These are phyloP conservation scores for Gentiana dahurica DNA, from an alignment of 257 asterid genomes.

Conservation along the genomic window DNA sequence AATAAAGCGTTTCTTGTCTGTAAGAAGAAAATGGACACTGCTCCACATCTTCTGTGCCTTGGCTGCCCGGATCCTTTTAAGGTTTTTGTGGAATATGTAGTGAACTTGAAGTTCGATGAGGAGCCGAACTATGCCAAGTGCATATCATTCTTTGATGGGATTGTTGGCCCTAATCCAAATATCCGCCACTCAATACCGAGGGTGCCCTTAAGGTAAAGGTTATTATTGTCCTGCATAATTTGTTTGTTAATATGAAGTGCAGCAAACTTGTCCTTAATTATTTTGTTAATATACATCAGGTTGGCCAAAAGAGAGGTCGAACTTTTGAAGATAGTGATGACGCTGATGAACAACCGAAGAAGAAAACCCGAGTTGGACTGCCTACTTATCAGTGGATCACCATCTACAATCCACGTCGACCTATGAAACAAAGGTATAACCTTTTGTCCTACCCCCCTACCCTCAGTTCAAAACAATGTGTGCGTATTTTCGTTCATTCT, in stretches of 20 bases:
- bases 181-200: conserved; percentile 69
- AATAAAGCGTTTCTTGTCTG: conserved; percentile 78
- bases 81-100: conserved; percentile 54
- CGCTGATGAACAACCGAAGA: conserved; percentile 72
- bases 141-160: conserved; percentile 66
- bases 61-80: conserved; percentile 66
- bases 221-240: neutral
- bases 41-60: conserved; percentile 60
- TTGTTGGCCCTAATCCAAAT: conserved; percentile 65
- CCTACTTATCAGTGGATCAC: conserved; percentile 86
- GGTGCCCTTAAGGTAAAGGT: conserved; percentile 77
- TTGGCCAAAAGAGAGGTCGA: conserved; percentile 81
- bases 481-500: too few species aligned
- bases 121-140: conserved; percentile 71
- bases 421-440: conserved; percentile 77
- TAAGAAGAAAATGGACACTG: conserved; percentile 81
- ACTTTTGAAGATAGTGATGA: conserved; percentile 38
- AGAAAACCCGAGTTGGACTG: conserved; percentile 66
- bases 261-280: too few species aligned
- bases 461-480: too few species aligned
- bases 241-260: too few species aligned
- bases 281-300: conserved; percentile 16
- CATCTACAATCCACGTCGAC: conserved; percentile 71
- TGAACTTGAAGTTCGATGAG: conserved; percentile 77
- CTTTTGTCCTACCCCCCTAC: neutral